phyloP scores from a whole-genome alignment of 306 rosid species.

The Vigna trinervia region DNA sequence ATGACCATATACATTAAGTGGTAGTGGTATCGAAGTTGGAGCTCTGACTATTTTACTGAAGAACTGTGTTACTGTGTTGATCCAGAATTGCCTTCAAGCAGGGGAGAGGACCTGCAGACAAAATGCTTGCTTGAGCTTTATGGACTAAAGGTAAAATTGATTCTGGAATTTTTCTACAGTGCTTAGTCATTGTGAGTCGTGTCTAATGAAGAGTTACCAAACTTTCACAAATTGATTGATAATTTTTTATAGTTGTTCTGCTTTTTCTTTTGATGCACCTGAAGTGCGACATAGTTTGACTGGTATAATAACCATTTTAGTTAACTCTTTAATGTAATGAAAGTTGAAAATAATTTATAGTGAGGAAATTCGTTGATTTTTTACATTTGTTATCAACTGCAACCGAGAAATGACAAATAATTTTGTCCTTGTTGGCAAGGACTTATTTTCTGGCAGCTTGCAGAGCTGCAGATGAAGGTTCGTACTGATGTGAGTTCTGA shows the following conservation, averaged over 20 bases:
- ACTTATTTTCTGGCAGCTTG: constrained; percentile 76
- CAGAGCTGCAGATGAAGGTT: constrained; percentile 86
- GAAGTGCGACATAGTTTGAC: constrained; percentile 29
- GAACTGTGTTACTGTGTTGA: constrained; percentile 46
- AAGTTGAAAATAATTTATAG: constrained; percentile 37
- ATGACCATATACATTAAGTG: constrained; percentile 19
- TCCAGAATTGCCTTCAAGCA: constrained; percentile 90
- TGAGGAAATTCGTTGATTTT: constrained; percentile 39
- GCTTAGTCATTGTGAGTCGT: constrained; percentile 26
- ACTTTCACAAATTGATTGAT: constrained; percentile 20
- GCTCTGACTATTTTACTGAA: constrained; percentile 28
- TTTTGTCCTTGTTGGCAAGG: constrained; percentile 70
- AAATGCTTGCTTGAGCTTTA: constrained; percentile 93
- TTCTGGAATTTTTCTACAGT: constrained; percentile 40
- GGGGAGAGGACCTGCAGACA: constrained; percentile 95
- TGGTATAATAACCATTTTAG: constrained; percentile 26
- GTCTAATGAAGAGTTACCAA: constrained; percentile 33
- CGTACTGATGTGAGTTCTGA: constrained; percentile 89
- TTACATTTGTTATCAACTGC: constrained; percentile 36
- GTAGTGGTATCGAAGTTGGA: constrained; percentile 16
- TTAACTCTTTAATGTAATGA: constrained; percentile 31
- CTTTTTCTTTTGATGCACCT: neutral
- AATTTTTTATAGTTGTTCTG: constrained; percentile 24
- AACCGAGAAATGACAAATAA: constrained; percentile 62
- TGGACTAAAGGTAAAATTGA: constrained; percentile 90